Evolutionary conservation across 768 basidiomycete genomes (phyloP), one percentile per base, ranked within the genome.

Genomic region (Lentinula detonsa): DNA sequence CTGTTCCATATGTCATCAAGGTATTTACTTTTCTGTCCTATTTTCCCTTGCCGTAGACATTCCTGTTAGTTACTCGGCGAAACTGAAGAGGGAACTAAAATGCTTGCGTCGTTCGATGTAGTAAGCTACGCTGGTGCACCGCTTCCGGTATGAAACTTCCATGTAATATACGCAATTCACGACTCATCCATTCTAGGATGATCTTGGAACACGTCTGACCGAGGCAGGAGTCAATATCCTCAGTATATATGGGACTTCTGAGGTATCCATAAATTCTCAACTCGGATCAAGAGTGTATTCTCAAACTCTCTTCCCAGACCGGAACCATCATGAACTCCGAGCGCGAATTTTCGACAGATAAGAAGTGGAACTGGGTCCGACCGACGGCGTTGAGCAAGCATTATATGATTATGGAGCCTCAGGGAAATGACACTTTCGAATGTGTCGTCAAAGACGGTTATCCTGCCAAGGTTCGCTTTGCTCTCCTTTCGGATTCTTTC

Each of bases 311-410:
- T 18, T 21, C 1, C 9, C 62, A 78, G 66, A 75, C 74, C 52
- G 78, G 75, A 46, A 68, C 70, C 8, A 67, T 83, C 16, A 73
- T 81, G 69, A 81, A 76, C 54, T 83, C 81, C 11, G 72, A 75
- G 54, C 78, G 82, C 37, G 74, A 81, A 61, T 81, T 78, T 59
- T 68, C 68, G 4, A 72, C 64, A 4, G 83, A 85, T 72, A 84
- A 83, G 67, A 77, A 62, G 10, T 86, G 84, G 84, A 82, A 81
- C 64, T 85, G 80, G 78, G 66, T 80, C 46, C 76, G 79, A 31
- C 64, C 70, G 4, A 65, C 40, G 3, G 70, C 34, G 42, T 59
- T 65, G 69, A 53, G 65, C 37, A 64, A 70, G n/a, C 71, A 69
- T 34, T 84, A 76, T 67, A 59, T 82, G 54, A 72, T 72, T 55